Conservation (phyloP, 352 stramenopile genomes). For the Phytopythium mirpurense region DNA sequence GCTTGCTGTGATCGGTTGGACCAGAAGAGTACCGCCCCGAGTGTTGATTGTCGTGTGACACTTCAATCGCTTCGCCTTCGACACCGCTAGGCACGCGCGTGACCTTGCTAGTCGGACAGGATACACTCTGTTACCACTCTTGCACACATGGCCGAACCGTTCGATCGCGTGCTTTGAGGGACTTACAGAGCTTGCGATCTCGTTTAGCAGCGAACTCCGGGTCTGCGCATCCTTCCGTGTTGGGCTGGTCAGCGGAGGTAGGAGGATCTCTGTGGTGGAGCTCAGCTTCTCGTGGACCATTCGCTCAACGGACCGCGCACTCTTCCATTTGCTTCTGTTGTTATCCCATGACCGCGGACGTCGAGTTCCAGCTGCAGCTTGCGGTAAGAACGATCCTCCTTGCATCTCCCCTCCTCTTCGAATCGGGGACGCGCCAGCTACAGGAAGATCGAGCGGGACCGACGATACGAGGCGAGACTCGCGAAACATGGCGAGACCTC, state of each 20-base stretch:
- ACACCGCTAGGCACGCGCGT: neutral
- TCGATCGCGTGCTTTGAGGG: too few relatives aligned
- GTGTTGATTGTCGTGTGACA: conserved; percentile 28
- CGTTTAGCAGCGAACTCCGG: conserved; percentile 34
- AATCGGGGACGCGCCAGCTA: neutral
- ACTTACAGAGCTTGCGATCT: conserved; percentile 32
- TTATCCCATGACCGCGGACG: conserved; percentile 17
- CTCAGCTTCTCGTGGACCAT: conserved; percentile 17
- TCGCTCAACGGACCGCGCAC: conserved; percentile 5
- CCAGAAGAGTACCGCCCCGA: conserved; percentile 16
- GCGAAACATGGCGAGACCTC: conserved; percentile 52
- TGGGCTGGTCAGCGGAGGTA: conserved; percentile 30
- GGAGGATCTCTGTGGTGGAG: conserved; percentile 12
- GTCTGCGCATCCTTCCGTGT: conserved; percentile 27
- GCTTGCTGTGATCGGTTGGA: neutral
- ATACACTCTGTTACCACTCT: neutral
- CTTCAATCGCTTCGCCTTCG: neutral
- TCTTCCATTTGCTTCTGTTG: conserved; percentile 10
- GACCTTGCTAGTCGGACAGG: conserved; percentile 10
- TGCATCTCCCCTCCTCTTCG: neutral
- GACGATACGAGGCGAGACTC: conserved; percentile 16
- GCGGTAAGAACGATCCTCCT: neutral
- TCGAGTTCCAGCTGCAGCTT: neutral
- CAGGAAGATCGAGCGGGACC: conserved; percentile 16
- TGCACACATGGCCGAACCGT: too few relatives aligned